A percentile compares a stretch with the other conserved stretches of the same genome.
Evolutionary conservation across 148 eudicot genomes (phyloP).

Genomic region (Pharnaceum exiguum): DNA sequence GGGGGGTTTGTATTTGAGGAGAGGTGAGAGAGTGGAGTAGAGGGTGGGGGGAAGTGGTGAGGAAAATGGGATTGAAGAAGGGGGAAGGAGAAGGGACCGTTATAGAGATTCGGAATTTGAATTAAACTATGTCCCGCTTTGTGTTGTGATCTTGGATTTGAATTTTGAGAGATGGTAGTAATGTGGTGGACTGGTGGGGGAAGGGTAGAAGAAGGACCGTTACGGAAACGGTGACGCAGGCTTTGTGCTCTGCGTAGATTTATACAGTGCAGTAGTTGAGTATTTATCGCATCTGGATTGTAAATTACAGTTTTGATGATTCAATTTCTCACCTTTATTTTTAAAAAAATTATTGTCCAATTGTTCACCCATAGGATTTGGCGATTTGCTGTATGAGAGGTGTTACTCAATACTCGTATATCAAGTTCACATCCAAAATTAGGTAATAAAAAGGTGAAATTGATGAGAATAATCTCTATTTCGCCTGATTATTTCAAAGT

Average conservation of each 20-base stretch:
- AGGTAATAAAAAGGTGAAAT: too few relatives aligned
- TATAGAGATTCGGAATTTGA: conserved; percentile 26
- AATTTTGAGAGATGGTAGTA: conserved; percentile 21
- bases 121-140: conserved; percentile 18
- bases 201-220: not conserved
- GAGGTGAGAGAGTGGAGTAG: not conserved
- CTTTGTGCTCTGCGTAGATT: not conserved
- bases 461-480: too few relatives aligned
- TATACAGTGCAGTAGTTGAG: too few relatives aligned
- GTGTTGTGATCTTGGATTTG: conserved; percentile 14
- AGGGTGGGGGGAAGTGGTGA: not conserved
- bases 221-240: not conserved
- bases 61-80: conserved; percentile 3
- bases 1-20: too few relatives aligned
- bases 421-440: too few relatives aligned
- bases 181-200: not conserved
- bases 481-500: too few relatives aligned
- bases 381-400: too few relatives aligned
- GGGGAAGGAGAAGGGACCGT: conserved; percentile 19
- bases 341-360: too few relatives aligned
- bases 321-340: not conserved
- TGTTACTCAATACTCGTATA: too few relatives aligned
- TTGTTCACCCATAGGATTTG: too few relatives aligned
- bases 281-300: too few relatives aligned
- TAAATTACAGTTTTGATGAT: too few relatives aligned